These are phyloP conservation scores for Aspergillus brunneoviolaceus DNA, from an alignment of 2,329 filamentous ascomycete species.

Conservation along the genomic window DNA sequence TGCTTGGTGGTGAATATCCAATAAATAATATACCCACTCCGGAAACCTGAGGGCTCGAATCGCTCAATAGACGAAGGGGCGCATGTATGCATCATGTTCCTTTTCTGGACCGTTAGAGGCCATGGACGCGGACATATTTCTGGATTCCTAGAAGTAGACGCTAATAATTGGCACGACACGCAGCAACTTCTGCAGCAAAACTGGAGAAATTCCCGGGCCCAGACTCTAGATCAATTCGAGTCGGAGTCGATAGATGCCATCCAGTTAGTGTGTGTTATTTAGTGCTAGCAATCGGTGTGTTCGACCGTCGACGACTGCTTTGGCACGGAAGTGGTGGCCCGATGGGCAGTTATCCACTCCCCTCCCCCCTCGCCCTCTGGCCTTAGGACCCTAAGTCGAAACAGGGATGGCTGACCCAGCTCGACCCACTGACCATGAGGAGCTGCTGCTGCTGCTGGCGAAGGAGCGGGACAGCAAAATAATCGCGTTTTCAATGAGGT, in stretches of 20 bases:
- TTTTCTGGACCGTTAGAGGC: slow-evolving; percentile 2
- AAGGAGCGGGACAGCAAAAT: slow-evolving; percentile 1
- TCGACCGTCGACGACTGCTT: slow-evolving; percentile 1
- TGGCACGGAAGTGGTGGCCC: slow-evolving; percentile 3
- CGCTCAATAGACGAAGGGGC: not conserved
- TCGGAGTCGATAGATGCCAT: not conserved
- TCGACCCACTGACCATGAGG: slow-evolving; percentile 7
- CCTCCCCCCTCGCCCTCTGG: not conserved
- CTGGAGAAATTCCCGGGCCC: not conserved
- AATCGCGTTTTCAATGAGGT: slow-evolving; percentile 7
- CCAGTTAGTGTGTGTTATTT: not conserved
- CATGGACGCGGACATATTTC: not conserved
- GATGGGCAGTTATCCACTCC: not conserved
- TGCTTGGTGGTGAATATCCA: slow-evolving; percentile 2
- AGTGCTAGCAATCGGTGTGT: not conserved
- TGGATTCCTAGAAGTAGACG: not conserved
- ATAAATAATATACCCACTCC: slow-evolving; percentile 9
- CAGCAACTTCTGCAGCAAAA: not conserved
- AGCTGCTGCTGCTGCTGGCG: not conserved
- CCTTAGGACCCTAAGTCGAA: not conserved
- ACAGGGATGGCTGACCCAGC: not conserved
- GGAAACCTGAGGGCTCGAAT: slow-evolving; percentile 6
- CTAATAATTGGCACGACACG: slow-evolving; percentile 5
- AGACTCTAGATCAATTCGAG: not conserved
- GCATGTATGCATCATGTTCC: slow-evolving; percentile 2